These are phyloP conservation scores for Chaetomiaceae sp. DNA, from an alignment of 2,329 filamentous ascomycete species.

Conservation along the genomic window DNA sequence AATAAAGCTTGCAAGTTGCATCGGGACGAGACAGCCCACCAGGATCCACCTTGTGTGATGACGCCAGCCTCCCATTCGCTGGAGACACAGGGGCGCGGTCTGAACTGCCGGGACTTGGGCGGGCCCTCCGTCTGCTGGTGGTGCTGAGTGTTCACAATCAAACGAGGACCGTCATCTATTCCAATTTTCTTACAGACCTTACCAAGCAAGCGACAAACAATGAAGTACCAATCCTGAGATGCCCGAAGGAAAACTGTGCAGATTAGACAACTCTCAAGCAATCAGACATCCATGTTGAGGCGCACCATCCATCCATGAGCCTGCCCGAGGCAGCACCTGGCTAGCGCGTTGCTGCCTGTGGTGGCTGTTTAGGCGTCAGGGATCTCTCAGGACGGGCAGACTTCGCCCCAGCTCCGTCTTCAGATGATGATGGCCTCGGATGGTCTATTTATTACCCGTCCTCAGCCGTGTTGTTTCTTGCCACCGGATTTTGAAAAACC, in stretches of 20 bases:
- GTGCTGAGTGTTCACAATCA: no score
- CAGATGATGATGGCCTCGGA: slow-evolving; percentile 3
- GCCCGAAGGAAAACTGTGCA: no score
- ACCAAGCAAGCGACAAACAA: no score
- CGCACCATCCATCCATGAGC: no score
- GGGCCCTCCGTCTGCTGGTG: not conserved
- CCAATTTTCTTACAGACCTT: no score
- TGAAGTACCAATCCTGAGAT: no score
- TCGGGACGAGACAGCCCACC: no score
- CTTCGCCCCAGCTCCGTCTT: not conserved
- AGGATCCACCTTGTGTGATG: slow-evolving; percentile 8
- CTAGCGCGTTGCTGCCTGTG: slow-evolving; percentile 10
- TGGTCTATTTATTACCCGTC: not conserved
- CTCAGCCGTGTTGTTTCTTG: not conserved
- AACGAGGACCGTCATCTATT: no score
- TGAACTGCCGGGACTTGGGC: slow-evolving; percentile 1
- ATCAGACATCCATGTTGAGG: no score
- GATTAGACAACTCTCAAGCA: no score
- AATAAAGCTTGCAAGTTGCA: no score
- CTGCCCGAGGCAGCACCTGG: no score
- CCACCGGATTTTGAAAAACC: not conserved
- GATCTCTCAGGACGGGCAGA: not conserved
- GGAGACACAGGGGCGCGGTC: slow-evolving; percentile 3
- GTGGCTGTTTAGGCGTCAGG: slow-evolving; percentile 1
- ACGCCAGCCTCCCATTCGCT: slow-evolving; percentile 1